Evolutionary conservation across 2,329 filamentous ascomycete species (phyloP), one percentile per base, ranked within the genome.

Genomic region (Claviceps sp.): DNA sequence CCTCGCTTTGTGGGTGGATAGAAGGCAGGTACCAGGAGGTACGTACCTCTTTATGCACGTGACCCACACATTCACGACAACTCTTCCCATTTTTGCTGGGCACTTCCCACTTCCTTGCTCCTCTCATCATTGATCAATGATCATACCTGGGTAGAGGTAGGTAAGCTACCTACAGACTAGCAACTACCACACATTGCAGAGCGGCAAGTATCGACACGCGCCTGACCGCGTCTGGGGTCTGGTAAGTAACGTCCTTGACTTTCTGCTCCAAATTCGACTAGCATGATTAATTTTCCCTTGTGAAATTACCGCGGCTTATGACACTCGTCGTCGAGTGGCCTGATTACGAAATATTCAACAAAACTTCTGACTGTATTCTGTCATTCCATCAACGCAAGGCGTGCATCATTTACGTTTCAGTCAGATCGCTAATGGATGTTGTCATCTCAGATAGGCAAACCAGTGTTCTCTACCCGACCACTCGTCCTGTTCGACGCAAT

Each of bases 221-320:
- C 11, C 11, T 20, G 9, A 22, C 9, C 20, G 5, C 11, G 22
- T 4, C 11, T 24, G 41, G 18, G 22, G 24, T 44, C n/a, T 37
- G 30, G 45, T 47, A 24, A 20, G 45, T 13, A 9, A 37, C 11
- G 8, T 6, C 38, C 18, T 44, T 44, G 4, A 4, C 14, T 9
- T 36, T 6, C 26, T 44, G 3, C 26, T 22, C 37, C 46, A 34
- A 14, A 26, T 18, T 43, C 3, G 24, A 47, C 7, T 22, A 44
- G 16, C 18, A 45, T 52, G 50, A 52, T 52, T 46, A 49, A 52
- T 45, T 52, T 52, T 52, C 46, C 41, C 46, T 45, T 52, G 46
- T 49, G 50, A 52, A 49, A 52, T 48, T 45, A 49, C 50, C 41
- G 50, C 50, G 50, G 50, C 46, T 52, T 52, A 49, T 52, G 50